Conservation (phyloP, 2,329 filamentous ascomycete species). For the Colletotrichum magnum region DNA sequence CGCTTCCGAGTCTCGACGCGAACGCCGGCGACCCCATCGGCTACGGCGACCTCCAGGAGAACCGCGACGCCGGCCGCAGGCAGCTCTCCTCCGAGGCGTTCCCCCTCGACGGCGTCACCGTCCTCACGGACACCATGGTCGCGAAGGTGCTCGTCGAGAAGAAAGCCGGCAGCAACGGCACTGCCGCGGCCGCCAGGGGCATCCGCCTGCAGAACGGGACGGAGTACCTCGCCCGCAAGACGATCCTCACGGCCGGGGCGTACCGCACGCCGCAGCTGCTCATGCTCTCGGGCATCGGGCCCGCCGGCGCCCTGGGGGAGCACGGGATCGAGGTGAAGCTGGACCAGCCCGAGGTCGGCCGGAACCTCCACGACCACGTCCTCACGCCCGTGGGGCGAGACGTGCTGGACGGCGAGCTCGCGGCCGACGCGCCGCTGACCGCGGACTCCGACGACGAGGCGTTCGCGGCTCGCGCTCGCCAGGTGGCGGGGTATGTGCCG, state of each 20-base stretch:
- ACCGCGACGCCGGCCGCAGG: conserved; percentile 43
- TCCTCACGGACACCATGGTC: conserved; percentile 45
- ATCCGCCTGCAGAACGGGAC: conserved; percentile 49
- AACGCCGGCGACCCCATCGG: conserved; percentile 50
- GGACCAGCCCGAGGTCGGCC: conserved; percentile 62
- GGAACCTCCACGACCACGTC: conserved; percentile 65
- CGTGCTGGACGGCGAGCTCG: conserved; percentile 45
- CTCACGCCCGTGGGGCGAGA: conserved; percentile 50
- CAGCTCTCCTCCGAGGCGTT: conserved; percentile 45
- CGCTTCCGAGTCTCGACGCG: conserved; percentile 45
- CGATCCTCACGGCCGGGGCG: conserved; percentile 61
- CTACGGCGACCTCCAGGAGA: conserved; percentile 51
- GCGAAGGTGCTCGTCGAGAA: conserved; percentile 39
- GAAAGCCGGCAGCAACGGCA: conserved; percentile 15
- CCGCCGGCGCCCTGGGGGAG: conserved; percentile 55
- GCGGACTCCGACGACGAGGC: conserved; percentile 44
- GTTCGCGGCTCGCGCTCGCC: conserved; percentile 9
- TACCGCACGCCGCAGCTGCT: conserved; percentile 67
- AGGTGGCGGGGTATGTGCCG: conserved; percentile 9
- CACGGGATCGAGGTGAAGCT: conserved; percentile 57
- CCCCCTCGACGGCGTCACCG: conserved; percentile 44
- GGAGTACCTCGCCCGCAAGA: conserved; percentile 45
- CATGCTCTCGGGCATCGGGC: conserved; percentile 66
- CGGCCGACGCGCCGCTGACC: conserved; percentile 43
- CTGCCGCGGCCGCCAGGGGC: conserved; percentile 41